Conservation (phyloP, 2,329 filamentous ascomycete genomes). For the Cucurbitaria berberidis region DNA sequence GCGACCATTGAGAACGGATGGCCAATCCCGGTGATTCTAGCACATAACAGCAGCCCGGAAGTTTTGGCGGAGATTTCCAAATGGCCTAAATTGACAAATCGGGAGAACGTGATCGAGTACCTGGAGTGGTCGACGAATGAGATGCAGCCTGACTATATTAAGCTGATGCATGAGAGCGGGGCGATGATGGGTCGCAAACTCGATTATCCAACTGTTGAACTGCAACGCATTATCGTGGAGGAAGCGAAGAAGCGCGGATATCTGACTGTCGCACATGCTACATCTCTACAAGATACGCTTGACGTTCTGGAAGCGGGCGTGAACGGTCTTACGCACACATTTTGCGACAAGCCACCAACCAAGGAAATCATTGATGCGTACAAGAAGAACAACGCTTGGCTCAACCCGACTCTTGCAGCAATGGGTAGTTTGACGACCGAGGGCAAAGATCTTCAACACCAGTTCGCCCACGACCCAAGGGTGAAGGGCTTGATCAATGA, state of each 20-base stretch:
- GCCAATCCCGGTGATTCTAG: slow-evolving; percentile 55
- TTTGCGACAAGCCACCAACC: slow-evolving; percentile 50
- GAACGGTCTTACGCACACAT: slow-evolving; percentile 54
- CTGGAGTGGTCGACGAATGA: slow-evolving; percentile 51
- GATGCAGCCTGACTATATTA: slow-evolving; percentile 56
- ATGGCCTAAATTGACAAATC: slow-evolving; percentile 56
- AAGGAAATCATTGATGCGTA: slow-evolving; percentile 51
- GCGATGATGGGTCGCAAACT: slow-evolving; percentile 47
- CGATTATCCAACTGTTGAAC: slow-evolving; percentile 49
- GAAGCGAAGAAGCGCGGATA: slow-evolving; percentile 48
- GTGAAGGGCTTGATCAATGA: slow-evolving; percentile 44
- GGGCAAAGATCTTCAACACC: slow-evolving; percentile 47
- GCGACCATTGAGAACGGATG: slow-evolving; percentile 61
- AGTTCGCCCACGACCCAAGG: slow-evolving; percentile 50
- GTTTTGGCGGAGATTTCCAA: slow-evolving; percentile 50
- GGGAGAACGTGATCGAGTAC: slow-evolving; percentile 52
- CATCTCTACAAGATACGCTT: slow-evolving; percentile 49
- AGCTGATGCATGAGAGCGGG: slow-evolving; percentile 60
- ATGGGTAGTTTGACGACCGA: slow-evolving; percentile 52
- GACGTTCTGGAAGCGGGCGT: slow-evolving; percentile 51
- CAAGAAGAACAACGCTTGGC: slow-evolving; percentile 50
- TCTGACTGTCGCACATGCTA: slow-evolving; percentile 51
- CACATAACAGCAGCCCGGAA: slow-evolving; percentile 46
- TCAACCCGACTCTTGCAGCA: slow-evolving; percentile 52
- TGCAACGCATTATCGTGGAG: slow-evolving; percentile 55